Conservation (phyloP, 345 rosid genomes). For the Citrus unshiu region DNA sequence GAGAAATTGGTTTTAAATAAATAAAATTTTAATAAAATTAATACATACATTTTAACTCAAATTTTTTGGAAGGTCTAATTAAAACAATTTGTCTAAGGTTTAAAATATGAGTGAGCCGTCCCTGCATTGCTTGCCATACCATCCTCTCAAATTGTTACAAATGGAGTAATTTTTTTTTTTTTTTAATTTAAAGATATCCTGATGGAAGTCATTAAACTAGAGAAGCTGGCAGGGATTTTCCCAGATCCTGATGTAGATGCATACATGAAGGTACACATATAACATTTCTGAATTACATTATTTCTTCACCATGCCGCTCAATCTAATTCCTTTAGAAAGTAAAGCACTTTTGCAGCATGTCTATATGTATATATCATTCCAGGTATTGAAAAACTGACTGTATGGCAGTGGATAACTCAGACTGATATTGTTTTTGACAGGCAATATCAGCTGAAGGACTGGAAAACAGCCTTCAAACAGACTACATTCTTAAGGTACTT, state of each 20-base stretch:
- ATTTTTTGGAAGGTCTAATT: too few relatives aligned
- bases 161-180: not conserved
- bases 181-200: slow-evolving; percentile 7
- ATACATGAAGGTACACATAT: slow-evolving; percentile 35
- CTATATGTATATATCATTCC: too few relatives aligned
- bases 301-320: not conserved
- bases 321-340: not conserved
- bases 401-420: not conserved
- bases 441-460: slow-evolving; percentile 31
- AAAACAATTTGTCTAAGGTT: too few relatives aligned
- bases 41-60: too few relatives aligned
- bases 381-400: too few relatives aligned
- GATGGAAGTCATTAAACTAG: slow-evolving; percentile 27
- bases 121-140: not conserved
- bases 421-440: slow-evolving; percentile 14
- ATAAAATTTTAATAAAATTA: too few relatives aligned
- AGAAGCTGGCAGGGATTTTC: slow-evolving; percentile 29
- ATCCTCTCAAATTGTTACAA: not conserved
- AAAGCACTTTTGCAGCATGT: not conserved
- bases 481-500: slow-evolving; percentile 36
- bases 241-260: slow-evolving; percentile 39
- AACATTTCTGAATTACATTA: not conserved
- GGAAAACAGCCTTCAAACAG: slow-evolving; percentile 34
- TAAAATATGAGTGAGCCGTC: too few relatives aligned
- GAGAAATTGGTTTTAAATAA: too few relatives aligned